Evolutionary conservation across 1,284 basidiomycete species (phyloP).

Genomic region (Mycena sp.): DNA sequence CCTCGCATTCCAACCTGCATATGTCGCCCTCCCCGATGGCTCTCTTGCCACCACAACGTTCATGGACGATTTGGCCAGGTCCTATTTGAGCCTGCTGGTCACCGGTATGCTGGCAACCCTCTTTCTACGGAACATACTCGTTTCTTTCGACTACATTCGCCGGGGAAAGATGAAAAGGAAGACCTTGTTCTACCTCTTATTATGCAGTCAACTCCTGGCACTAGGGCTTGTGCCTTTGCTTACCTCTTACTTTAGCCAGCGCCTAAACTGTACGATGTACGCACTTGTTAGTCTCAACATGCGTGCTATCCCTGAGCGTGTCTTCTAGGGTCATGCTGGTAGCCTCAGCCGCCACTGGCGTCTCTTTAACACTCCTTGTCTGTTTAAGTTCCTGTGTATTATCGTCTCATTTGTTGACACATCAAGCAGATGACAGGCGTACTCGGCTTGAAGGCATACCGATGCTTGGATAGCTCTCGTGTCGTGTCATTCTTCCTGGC

Average conservation of each 20-base stretch:
- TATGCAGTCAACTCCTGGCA: conserved; percentile 65
- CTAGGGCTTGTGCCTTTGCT: conserved; percentile 55
- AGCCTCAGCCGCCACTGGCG: conserved; percentile 46
- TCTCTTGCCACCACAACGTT: conserved; percentile 65
- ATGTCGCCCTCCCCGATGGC: conserved; percentile 61
- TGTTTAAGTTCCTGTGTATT: conserved; percentile 47
- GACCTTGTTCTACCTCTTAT: conserved; percentile 63
- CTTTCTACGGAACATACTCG: conserved; percentile 64
- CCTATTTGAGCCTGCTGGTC: conserved; percentile 57
- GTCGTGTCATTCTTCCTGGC: conserved; percentile 55
- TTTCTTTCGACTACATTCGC: conserved; percentile 61
- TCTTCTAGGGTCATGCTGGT: conserved; percentile 52
- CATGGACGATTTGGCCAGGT: conserved; percentile 50
- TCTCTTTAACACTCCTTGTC: conserved; percentile 60
- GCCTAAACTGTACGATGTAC: conserved; percentile 47
- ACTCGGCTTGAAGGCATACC: conserved; percentile 72
- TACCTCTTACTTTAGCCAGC: conserved; percentile 55
- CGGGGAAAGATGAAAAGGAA: conserved; percentile 70
- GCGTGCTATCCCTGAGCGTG: conserved; percentile 47
- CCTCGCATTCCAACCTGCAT: conserved; percentile 56
- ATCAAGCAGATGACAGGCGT: conserved; percentile 65
- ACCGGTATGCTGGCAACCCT: conserved; percentile 59
- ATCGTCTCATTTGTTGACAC: conserved; percentile 3
- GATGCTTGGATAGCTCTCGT: conserved; percentile 66
- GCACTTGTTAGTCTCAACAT: conserved; percentile 33